Conservation (phyloP, 1,139 yeast species). For the Starmera stellimalicola region DNA sequence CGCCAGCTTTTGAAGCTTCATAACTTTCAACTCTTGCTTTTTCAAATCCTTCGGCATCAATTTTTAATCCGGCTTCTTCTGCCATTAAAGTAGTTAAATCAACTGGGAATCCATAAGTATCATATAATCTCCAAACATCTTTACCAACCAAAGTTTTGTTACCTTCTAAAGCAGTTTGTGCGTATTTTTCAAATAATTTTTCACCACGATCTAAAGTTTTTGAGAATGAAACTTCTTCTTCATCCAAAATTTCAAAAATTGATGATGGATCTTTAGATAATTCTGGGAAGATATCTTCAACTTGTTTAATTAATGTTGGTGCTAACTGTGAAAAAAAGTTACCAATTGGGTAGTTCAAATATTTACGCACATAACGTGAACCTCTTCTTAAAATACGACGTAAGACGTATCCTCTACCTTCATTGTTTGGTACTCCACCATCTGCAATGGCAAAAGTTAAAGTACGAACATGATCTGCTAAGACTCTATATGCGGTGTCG, state of each 20-base stretch:
- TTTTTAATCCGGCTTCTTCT: slow-evolving; percentile 90
- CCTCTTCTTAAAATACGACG: slow-evolving; percentile 98
- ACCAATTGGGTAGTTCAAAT: slow-evolving; percentile 93
- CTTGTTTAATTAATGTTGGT: slow-evolving; percentile 88
- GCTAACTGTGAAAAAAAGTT: slow-evolving; percentile 85
- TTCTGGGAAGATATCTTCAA: slow-evolving; percentile 86
- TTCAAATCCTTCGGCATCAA: slow-evolving; percentile 88
- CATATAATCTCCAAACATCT: slow-evolving; percentile 97
- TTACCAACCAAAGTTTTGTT: slow-evolving; percentile 77
- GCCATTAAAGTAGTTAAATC: slow-evolving; percentile 98
- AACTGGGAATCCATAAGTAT: slow-evolving; percentile 99
- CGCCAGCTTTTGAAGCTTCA: slow-evolving; percentile 91
- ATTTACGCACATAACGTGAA: slow-evolving; percentile 91
- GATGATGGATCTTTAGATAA: slow-evolving; percentile 59
- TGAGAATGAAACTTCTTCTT: slow-evolving; percentile 91
- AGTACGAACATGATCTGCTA: slow-evolving; percentile 97
- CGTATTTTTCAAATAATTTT: slow-evolving; percentile 88
- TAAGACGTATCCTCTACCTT: slow-evolving; percentile 96
- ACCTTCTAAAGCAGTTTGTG: slow-evolving; percentile 68
- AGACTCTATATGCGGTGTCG: slow-evolving; percentile 95
- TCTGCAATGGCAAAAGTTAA: slow-evolving; percentile 92
- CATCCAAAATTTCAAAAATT: slow-evolving; percentile 84
- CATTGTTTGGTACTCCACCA: slow-evolving; percentile 99
- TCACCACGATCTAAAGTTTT: slow-evolving; percentile 98
- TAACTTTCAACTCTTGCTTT: slow-evolving; percentile 79